Evolutionary conservation across 169 alveolate genomes (phyloP).

Genomic region (Cryptosporidium bovis): DNA sequence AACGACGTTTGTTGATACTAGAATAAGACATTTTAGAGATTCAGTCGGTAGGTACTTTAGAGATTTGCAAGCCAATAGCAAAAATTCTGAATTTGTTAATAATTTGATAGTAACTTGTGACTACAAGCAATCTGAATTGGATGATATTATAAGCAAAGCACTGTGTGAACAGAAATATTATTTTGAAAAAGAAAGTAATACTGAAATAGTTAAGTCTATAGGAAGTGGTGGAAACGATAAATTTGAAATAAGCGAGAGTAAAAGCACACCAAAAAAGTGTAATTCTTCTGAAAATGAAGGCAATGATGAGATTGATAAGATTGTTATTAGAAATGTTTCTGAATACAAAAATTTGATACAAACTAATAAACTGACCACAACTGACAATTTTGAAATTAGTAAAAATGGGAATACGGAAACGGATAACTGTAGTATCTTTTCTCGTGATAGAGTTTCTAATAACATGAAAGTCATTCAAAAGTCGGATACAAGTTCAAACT

Average conservation of each 20-base stretch:
- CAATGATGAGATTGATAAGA: background rate
- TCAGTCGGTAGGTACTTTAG: conserved; percentile 73
- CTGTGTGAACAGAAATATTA: conserved; percentile 32
- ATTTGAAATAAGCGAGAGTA: background rate
- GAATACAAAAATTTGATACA: no score
- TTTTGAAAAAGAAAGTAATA: conserved; percentile 26
- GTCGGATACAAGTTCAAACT: no score
- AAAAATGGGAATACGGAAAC: no score
- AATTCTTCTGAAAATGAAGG: conserved; percentile 1
- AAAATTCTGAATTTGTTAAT: conserved; percentile 36
- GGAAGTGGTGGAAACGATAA: background rate
- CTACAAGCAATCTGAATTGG: conserved; percentile 52
- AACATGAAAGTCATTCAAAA: no score
- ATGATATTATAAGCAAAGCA: conserved; percentile 62
- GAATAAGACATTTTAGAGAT: conserved; percentile 70
- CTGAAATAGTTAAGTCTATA: conserved; percentile 20
- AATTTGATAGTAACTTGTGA: conserved; percentile 73
- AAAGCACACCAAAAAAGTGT: background rate
- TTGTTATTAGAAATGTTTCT: no score
- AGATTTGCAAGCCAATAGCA: conserved; percentile 71
- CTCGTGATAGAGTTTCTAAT: no score
- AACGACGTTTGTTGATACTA: conserved; percentile 70
- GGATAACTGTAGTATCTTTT: no score
- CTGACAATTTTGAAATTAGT: no score
- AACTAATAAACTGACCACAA: no score